Conservation (phyloP, 805 yeast genomes). For the Sungouiozyma intestinalis region DNA sequence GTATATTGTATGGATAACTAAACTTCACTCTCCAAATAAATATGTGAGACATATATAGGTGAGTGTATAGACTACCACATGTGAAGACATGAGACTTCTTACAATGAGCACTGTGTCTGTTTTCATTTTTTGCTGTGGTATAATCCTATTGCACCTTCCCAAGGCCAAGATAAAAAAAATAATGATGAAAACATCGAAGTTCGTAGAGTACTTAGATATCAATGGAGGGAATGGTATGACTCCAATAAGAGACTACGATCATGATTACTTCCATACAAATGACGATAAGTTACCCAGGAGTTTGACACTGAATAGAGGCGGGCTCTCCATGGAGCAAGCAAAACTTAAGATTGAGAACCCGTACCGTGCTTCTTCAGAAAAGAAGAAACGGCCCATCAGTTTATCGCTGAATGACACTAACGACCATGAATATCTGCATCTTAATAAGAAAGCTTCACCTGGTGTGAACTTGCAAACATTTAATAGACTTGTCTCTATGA, state of each 20-base stretch:
- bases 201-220: conserved; percentile 25
- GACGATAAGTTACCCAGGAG: conserved; percentile 17
- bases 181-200: neutral
- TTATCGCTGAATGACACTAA: conserved; percentile 12
- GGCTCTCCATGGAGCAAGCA: neutral
- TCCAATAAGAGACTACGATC: conserved; percentile 24
- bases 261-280: conserved; percentile 22
- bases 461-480: conserved; percentile 25
- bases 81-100: too few relatives aligned
- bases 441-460: conserved; percentile 30
- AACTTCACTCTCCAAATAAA: too few relatives aligned
- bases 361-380: neutral
- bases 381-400: conserved; percentile 18
- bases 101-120: too few relatives aligned
- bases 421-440: conserved; percentile 1
- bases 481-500: conserved; percentile 7
- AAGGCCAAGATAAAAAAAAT: too few relatives aligned
- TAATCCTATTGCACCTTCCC: too few relatives aligned
- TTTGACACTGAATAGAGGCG: neutral
- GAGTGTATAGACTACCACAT: too few relatives aligned
- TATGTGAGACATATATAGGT: too few relatives aligned
- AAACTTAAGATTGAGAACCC: conserved; percentile 2
- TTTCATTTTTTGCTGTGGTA: too few relatives aligned
- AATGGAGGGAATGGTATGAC: conserved; percentile 19
- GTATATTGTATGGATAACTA: too few relatives aligned